Base-by-base conservation (phyloP, 2,329 filamentous ascomycete species). In the Pseudogymnoascus sp. region DNA sequence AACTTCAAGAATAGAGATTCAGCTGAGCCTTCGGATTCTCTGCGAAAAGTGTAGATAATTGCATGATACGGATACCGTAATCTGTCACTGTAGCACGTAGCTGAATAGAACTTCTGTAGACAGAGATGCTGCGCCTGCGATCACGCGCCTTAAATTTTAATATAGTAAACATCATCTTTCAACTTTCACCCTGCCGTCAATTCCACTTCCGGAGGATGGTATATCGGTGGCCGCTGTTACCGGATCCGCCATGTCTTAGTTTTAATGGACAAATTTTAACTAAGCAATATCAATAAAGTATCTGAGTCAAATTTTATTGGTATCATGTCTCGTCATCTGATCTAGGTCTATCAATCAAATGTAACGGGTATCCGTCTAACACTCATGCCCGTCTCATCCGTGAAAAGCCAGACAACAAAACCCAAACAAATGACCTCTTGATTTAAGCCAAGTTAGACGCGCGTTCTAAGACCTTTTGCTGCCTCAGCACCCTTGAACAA, bases 401-500 rank as follows among this genome's bases (percentile, higher is more conserved):
- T 11, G 40, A 42, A 13, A 17, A 21, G 17, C 21, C 40, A 42
- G 17, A 13, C 42, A 47, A 47, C 42, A 47, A 26, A 21, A 47
- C 17, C 42, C 17, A 57, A 57, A 57, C 50, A 57, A 57, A 35
- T 57, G 28, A 57, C 50, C 28, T 57, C 28, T 57, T 33, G 4
- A 11, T 15, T 35, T 15, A 33, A 19, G 6, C 50, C 50, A 57
- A 57, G 6, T 33, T 13, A 57, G 50, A 57, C 28, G 28, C 50
- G 50, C 10, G n/a, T 21, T 57, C 4, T 57, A 15, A 57, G 50
- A 33, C 50, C 28, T 57, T 57, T 33, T 3, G 50, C 50, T 8
- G 26, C 50, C 59, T 61, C 59, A 3, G 59, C 35, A 38, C 35
- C 59, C 40, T 44, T 21, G 4, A 62, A 62, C 28, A 62, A 44